These are phyloP conservation scores for Salmacisia buchloeana DNA, from an alignment of 1,284 basidiomycete genomes.

Conservation along the genomic window DNA sequence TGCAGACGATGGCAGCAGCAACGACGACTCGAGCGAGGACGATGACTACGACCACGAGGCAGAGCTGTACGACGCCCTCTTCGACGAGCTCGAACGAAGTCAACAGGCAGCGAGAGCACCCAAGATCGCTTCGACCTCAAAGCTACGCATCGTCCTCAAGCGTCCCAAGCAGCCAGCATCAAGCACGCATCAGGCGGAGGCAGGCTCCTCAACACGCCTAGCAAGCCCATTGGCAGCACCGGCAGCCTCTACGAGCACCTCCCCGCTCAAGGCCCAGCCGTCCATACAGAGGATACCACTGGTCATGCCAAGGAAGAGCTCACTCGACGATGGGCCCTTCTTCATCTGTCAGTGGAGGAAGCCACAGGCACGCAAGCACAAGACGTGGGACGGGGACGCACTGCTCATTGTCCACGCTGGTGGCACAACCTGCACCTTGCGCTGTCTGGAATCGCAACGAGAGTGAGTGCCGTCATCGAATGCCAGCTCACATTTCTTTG, in stretches of 20 bases:
- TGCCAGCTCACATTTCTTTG: background rate
- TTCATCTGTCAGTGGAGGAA: conserved; percentile 56
- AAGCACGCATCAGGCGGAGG: background rate
- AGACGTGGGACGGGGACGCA: conserved; percentile 71
- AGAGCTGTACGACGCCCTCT: background rate
- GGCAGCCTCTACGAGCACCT: background rate
- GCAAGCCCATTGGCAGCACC: background rate
- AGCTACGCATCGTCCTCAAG: background rate
- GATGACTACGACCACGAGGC: background rate
- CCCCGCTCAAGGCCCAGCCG: too few relatives aligned
- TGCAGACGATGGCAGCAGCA: background rate
- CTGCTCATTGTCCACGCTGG: conserved; percentile 37
- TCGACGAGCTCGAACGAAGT: background rate
- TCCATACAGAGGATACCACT: too few relatives aligned
- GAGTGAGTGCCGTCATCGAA: background rate
- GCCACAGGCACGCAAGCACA: conserved; percentile 71
- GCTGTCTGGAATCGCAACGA: conserved; percentile 21
- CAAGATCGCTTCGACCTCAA: background rate
- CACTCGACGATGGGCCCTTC: conserved; percentile 25
- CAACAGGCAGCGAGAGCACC: background rate
- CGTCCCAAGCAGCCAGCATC: too few relatives aligned
- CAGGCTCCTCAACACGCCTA: background rate
- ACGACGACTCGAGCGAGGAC: background rate
- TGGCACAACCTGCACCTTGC: conserved; percentile 28
- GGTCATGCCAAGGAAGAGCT: conserved; percentile 3